These are phyloP conservation scores for Leccinum pellstonianum DNA, from an alignment of 768 basidiomycete species.

Conservation along the genomic window DNA sequence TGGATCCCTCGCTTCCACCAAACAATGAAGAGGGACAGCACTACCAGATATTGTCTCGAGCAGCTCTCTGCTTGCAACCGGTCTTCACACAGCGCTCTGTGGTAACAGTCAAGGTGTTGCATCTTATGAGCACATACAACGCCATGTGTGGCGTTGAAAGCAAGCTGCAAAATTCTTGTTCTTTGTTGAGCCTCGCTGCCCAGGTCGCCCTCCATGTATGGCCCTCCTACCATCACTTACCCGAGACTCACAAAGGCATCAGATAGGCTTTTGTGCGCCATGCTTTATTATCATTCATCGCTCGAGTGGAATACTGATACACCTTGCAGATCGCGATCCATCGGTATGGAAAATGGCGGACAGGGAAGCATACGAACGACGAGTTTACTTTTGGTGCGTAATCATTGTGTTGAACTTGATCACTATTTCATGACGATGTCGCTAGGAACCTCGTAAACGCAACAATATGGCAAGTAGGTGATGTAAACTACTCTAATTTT, in stretches of 20 bases:
- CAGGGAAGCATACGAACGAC: conserved; percentile 51
- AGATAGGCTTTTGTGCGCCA: conserved; percentile 18
- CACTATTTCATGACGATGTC: background rate
- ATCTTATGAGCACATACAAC: conserved; percentile 55
- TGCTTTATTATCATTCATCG: background rate
- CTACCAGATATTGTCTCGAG: conserved; percentile 48
- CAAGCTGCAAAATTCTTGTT: conserved; percentile 47
- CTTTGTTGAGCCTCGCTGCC: conserved; percentile 46
- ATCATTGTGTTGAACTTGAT: background rate
- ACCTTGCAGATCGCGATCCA: conserved; percentile 45
- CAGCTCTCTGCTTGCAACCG: conserved; percentile 46
- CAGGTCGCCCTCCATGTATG: conserved; percentile 49
- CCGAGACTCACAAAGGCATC: conserved; percentile 2
- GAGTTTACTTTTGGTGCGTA: conserved; percentile 50
- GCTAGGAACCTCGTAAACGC: conserved; percentile 42
- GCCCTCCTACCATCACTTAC: background rate
- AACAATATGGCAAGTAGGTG: conserved; percentile 44
- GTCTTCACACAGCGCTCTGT: conserved; percentile 44
- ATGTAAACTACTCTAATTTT: background rate
- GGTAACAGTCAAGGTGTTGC: conserved; percentile 47
- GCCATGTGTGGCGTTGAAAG: conserved; percentile 52
- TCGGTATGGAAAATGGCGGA: conserved; percentile 49
- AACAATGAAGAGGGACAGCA: conserved; percentile 53
- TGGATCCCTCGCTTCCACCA: conserved; percentile 45
- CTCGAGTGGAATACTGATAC: conserved; percentile 5